Evolutionary conservation across 345 rosid genomes (phyloP).

Genomic region (Brassica rapa): DNA sequence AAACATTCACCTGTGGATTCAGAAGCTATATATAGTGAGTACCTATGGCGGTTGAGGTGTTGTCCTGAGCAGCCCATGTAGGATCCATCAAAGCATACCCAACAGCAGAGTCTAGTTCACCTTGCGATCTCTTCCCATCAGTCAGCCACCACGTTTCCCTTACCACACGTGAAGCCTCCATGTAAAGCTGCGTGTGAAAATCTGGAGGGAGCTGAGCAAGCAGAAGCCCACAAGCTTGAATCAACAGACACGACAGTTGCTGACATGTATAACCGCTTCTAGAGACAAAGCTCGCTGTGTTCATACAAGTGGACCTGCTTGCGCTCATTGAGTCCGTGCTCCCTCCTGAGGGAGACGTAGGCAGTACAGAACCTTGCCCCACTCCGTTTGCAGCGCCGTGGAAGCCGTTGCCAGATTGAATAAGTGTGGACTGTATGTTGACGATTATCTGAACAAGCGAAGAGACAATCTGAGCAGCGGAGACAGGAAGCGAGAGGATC

Average conservation of each 20-base stretch:
- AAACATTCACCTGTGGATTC: conserved; percentile 11
- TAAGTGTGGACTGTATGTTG: conserved; percentile 87
- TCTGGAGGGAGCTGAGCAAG: conserved; percentile 94
- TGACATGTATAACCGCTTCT: conserved; percentile 96
- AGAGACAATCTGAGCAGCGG: conserved; percentile 82
- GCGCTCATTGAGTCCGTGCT: conserved; percentile 92
- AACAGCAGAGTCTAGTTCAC: conserved; percentile 86
- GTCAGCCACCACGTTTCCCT: conserved; percentile 97
- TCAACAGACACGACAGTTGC: conserved; percentile 90
- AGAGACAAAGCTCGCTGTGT: conserved; percentile 81
- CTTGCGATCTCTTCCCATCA: conserved; percentile 73
- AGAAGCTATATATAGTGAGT: conserved; percentile 28
- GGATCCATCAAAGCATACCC: conserved; percentile 97
- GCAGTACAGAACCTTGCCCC: conserved; percentile 78
- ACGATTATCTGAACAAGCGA: conserved; percentile 88
- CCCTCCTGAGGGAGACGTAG: conserved; percentile 96
- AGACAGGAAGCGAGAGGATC: conserved; percentile 88
- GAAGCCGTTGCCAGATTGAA: conserved; percentile 86
- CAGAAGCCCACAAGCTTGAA: conserved; percentile 95
- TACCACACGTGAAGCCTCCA: conserved; percentile 75
- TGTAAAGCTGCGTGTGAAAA: conserved; percentile 80
- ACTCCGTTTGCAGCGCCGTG: conserved; percentile 70
- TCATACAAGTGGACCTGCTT: conserved; percentile 83
- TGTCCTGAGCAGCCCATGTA: conserved; percentile 99
- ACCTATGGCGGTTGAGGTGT: conserved; percentile 98